Evolutionary conservation across 2,329 filamentous ascomycete species (phyloP), one percentile per base, ranked within the genome.

Genomic region (Zarea fungicola): DNA sequence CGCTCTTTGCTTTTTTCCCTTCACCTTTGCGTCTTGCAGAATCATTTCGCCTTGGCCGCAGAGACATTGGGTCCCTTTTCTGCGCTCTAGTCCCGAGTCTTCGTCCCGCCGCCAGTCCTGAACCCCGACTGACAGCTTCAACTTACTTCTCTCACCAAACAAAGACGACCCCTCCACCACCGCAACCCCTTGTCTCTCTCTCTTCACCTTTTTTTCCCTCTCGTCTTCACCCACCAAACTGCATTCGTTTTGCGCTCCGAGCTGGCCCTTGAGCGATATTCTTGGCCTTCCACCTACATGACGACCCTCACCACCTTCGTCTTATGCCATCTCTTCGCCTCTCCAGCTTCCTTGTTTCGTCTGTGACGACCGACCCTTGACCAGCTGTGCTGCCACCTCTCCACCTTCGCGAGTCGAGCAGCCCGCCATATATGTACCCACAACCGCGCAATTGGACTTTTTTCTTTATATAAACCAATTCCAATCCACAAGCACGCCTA

Each of bases 131-230:
- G 8, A n/a, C n/a, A 34, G n/a, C 40, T 23, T 21, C 14, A 36
- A n/a, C n/a, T n/a, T n/a, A n/a, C n/a, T n/a, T n/a, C n/a, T n/a
- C 16, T 29, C 43, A 37, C 34, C 43, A 46, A 18, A 31, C 43
- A 34, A n/a, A 6, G 43, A 46, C 46, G 37, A 48, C 46, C 46
- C 46, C 46, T 42, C 46, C 37, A 48, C 37, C 21, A n/a, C n/a
- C n/a, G n/a, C n/a, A 48, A 22, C 46, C 46, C 46, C 46, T 48
- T 50, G n/a, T n/a, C n/a, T n/a, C n/a, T n/a, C n/a, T n/a, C n/a
- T n/a, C n/a, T n/a, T n/a, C n/a, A n/a, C n/a, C 48, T 45, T 50
- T 49, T 49, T 32, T 21, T 28, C 26, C 48, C 19, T 40, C 31
- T 19, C 26, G 10, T 8, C 21, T 18, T 18, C 19, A 32, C 28